Evolutionary conservation across 169 alveolate species (phyloP).

Genomic region (Cytauxzoon felis): DNA sequence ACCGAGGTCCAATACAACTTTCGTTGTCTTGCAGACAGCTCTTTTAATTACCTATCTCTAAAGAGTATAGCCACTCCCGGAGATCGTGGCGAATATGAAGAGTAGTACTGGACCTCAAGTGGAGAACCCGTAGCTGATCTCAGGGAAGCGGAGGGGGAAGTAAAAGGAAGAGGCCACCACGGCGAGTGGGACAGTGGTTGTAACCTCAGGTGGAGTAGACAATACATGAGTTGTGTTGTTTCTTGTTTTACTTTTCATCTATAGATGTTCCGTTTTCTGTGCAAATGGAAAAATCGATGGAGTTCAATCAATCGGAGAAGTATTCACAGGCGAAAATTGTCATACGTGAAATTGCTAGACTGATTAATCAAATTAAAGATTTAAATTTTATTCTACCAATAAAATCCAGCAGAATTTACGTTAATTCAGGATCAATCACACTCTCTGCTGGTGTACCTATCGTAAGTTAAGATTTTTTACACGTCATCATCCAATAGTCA

Average conservation of each 20-base stretch:
- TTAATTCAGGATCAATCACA: slow-evolving; percentile 39
- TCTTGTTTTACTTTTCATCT: background rate
- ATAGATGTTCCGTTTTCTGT: slow-evolving; percentile 47
- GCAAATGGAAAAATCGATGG: slow-evolving; percentile 40
- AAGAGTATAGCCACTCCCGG: no score
- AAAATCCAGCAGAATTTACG: slow-evolving; percentile 57
- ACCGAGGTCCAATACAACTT: no score
- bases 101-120: no score
- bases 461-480: background rate
- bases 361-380: slow-evolving; percentile 36
- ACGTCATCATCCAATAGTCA: slow-evolving; percentile 1
- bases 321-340: slow-evolving; percentile 47
- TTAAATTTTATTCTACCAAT: slow-evolving; percentile 54
- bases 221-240: no score
- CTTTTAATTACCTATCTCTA: no score
- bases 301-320: slow-evolving; percentile 26
- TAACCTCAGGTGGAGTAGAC: no score
- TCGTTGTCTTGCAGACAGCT: no score
- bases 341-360: slow-evolving; percentile 37
- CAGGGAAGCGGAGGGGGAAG: no score
- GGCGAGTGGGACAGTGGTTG: no score
- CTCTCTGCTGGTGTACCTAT: slow-evolving; percentile 54
- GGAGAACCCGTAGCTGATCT: no score
- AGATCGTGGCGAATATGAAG: no score
- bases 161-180: no score